Conservation (phyloP, 768 basidiomycete genomes). For the Naganishia kalamii region DNA sequence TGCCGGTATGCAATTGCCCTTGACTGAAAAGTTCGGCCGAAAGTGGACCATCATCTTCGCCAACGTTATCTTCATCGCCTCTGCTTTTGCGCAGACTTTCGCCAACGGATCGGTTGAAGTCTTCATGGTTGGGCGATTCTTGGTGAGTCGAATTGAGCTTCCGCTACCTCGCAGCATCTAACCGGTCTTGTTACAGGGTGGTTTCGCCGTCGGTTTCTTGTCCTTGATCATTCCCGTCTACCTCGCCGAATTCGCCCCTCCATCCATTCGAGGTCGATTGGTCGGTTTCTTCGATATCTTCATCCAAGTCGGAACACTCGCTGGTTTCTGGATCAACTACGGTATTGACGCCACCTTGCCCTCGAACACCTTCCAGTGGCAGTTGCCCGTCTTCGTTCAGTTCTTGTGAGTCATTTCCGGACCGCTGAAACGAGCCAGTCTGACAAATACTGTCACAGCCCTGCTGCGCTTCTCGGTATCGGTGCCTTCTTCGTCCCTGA, state of each 20-base stretch:
- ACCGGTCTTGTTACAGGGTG: conserved; percentile 25
- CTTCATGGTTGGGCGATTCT: conserved; percentile 21
- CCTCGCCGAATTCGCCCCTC: conserved; percentile 32
- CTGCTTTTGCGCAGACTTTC: conserved; percentile 32
- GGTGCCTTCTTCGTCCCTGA: conserved; percentile 28
- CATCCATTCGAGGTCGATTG: conserved; percentile 33
- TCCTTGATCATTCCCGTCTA: conserved; percentile 32
- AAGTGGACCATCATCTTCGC: conserved; percentile 29
- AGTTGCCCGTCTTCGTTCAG: conserved; percentile 27
- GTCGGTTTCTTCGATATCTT: conserved; percentile 34
- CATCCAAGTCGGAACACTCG: conserved; percentile 30
- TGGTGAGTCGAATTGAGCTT: background rate
- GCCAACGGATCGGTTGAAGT: conserved; percentile 23
- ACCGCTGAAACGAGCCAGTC: background rate
- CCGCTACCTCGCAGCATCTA: background rate
- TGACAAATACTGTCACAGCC: conserved; percentile 22
- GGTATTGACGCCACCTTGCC: conserved; percentile 25
- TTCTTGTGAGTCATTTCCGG: conserved; percentile 20
- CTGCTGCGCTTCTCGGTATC: conserved; percentile 26
- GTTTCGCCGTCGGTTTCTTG: conserved; percentile 32
- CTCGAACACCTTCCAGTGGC: conserved; percentile 27
- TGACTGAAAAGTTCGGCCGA: conserved; percentile 30
- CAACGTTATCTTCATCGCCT: conserved; percentile 32
- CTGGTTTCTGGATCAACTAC: conserved; percentile 37
- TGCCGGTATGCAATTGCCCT: conserved; percentile 28